Evolutionary conservation across 345 rosid genomes (phyloP).

Genomic region (Sonneratia caseolaris): DNA sequence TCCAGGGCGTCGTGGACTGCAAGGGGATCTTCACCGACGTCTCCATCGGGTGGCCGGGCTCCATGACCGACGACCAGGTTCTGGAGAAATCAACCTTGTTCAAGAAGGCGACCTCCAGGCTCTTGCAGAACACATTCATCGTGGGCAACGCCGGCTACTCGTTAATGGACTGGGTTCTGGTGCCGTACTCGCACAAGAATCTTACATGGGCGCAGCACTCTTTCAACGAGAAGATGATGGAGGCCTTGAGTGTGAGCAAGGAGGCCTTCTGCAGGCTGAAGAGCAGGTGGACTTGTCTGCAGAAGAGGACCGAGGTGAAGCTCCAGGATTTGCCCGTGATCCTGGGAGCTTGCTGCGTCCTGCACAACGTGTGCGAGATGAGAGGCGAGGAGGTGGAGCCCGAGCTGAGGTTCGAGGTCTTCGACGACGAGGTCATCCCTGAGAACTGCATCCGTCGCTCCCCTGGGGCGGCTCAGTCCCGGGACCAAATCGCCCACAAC

Average conservation of each 20-base stretch:
- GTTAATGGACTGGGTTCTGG: slow-evolving; percentile 63
- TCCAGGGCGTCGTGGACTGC: slow-evolving; percentile 71
- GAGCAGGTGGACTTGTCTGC: slow-evolving; percentile 69
- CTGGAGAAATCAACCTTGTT: slow-evolving; percentile 57
- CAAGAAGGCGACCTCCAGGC: slow-evolving; percentile 48
- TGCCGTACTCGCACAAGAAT: slow-evolving; percentile 59
- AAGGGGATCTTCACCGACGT: slow-evolving; percentile 65
- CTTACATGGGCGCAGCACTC: slow-evolving; percentile 76
- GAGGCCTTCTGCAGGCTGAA: slow-evolving; percentile 54
- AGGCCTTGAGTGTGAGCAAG: slow-evolving; percentile 27
- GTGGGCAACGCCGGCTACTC: slow-evolving; percentile 60
- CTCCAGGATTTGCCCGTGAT: slow-evolving; percentile 70
- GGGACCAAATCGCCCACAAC: slow-evolving; percentile 72
- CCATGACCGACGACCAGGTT: slow-evolving; percentile 65
- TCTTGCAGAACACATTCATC: slow-evolving; percentile 48
- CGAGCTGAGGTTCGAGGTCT: slow-evolving; percentile 34
- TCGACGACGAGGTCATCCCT: slow-evolving; percentile 57
- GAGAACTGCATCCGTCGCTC: slow-evolving; percentile 46
- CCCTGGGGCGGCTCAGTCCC: slow-evolving; percentile 25
- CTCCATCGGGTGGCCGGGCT: slow-evolving; percentile 81
- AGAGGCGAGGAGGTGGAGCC: slow-evolving; percentile 45
- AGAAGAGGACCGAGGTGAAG: slow-evolving; percentile 74
- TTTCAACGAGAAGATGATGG: slow-evolving; percentile 51
- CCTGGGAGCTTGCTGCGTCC: slow-evolving; percentile 75
- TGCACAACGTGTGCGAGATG: slow-evolving; percentile 79